Percentiles rank a stretch among this genome's conserved stretches.
These are phyloP conservation scores for Epichloe uncinata DNA, from an alignment of 2,329 filamentous ascomycete genomes.

Conservation along the genomic window DNA sequence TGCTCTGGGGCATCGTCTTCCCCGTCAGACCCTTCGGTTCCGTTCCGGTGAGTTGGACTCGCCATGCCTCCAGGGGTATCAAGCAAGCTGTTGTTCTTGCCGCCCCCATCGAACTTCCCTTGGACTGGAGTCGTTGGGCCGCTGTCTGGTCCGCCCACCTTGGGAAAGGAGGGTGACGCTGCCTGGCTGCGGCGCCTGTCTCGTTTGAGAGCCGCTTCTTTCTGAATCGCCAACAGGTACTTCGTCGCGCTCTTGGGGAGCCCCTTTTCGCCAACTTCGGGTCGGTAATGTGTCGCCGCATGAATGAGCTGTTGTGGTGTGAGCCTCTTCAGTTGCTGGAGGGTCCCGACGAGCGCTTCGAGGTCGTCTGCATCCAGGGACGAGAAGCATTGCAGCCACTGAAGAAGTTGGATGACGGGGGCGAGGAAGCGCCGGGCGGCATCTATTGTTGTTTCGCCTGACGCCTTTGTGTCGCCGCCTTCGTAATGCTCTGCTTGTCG, in stretches of 20 bases:
- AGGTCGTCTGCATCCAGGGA: constrained; percentile 75
- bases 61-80: constrained; percentile 29
- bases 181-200: constrained; percentile 37
- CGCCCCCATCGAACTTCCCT: constrained; percentile 20
- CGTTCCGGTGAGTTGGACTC: constrained; percentile 24
- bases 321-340: constrained; percentile 77
- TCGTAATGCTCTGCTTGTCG: constrained; percentile 92
- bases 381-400: constrained; percentile 97
- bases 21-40: constrained; percentile 29
- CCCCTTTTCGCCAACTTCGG: constrained; percentile 89
- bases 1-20: constrained; percentile 57
- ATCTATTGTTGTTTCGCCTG: constrained; percentile 78
- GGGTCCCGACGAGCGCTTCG: constrained; percentile 73
- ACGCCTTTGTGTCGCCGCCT: constrained; percentile 72
- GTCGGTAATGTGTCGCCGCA: constrained; percentile 80
- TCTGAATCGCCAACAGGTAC: constrained; percentile 69
- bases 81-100: constrained; percentile 19
- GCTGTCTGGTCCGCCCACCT: constrained; percentile 19
- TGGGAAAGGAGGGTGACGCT: constrained; percentile 27
- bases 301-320: constrained; percentile 84
- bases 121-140: constrained; percentile 32
- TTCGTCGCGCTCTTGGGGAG: constrained; percentile 80
- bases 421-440: constrained; percentile 72
- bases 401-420: constrained; percentile 82
- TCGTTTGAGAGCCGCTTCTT: constrained; percentile 51